Evolutionary conservation across 2,329 filamentous ascomycete genomes (phyloP).

Genomic region (Botrytis byssoidea): DNA sequence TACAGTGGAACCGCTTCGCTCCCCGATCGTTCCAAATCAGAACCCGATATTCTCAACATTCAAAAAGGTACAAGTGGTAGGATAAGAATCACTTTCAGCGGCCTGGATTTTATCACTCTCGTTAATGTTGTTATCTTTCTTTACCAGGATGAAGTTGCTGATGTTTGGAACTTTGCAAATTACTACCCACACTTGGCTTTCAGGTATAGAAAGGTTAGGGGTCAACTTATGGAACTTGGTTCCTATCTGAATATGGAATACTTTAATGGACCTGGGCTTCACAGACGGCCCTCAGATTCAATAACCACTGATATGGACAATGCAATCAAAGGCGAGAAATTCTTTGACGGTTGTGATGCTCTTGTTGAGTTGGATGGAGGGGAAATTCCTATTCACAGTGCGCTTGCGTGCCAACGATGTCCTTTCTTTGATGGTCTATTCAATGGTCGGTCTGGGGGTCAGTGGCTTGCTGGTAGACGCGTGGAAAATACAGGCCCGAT

Average conservation of each 20-base stretch:
- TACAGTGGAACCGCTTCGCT: constrained; percentile 54
- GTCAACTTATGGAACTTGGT: constrained; percentile 85
- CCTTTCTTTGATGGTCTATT: constrained; percentile 93
- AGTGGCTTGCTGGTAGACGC: constrained; percentile 76
- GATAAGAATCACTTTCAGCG: constrained; percentile 63
- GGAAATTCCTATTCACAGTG: constrained; percentile 73
- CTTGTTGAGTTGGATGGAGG: constrained; percentile 74
- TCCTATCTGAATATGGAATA: constrained; percentile 66
- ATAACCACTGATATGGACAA: constrained; percentile 68
- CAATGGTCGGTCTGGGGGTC: constrained; percentile 78
- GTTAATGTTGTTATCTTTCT: constrained; percentile 77
- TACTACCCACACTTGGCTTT: constrained; percentile 60
- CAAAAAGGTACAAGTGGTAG: constrained; percentile 46
- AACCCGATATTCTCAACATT: constrained; percentile 59
- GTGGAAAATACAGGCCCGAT: constrained; percentile 52
- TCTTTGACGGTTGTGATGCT: constrained; percentile 78
- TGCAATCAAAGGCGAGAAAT: constrained; percentile 66
- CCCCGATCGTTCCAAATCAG: not conserved
- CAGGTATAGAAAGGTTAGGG: constrained; percentile 75
- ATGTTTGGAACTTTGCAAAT: constrained; percentile 81
- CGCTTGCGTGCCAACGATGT: constrained; percentile 76
- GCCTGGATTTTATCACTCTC: constrained; percentile 73
- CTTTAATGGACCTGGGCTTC: constrained; percentile 71
- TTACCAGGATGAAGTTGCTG: constrained; percentile 77
- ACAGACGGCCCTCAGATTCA: constrained; percentile 62